Percentiles rank a stretch among this genome's conserved stretches.
Evolutionary conservation across 2,329 filamentous ascomycete species (phyloP).

Genomic region (Epichloe baconii): DNA sequence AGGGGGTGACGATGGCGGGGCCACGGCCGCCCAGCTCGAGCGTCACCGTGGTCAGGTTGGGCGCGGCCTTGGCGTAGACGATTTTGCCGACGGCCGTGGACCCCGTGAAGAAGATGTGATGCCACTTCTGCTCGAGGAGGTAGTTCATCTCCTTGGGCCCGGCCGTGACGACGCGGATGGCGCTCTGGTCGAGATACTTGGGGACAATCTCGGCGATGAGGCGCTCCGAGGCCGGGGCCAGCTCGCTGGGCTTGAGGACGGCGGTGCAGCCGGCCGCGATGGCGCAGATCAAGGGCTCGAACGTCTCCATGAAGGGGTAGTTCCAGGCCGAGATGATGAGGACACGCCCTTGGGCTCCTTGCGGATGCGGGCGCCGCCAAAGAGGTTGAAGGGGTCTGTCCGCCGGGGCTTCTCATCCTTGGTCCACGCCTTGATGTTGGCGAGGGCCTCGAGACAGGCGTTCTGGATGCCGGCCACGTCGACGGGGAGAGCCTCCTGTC

Average conservation of each 20-base stretch:
- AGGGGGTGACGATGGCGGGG: constrained; percentile 28
- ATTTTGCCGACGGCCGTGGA: constrained; percentile 23
- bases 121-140: constrained; percentile 25
- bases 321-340: constrained; percentile 35
- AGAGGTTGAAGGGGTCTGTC: constrained; percentile 16
- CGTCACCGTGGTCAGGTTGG: constrained; percentile 28
- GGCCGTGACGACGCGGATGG: constrained; percentile 23
- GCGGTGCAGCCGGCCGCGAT: constrained; percentile 28
- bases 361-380: constrained; percentile 21
- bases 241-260: constrained; percentile 32
- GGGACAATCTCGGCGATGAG: constrained; percentile 26
- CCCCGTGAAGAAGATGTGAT: constrained; percentile 34
- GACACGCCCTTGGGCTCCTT: constrained; percentile 30
- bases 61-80: constrained; percentile 27
- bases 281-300: constrained; percentile 28
- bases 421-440: constrained; percentile 27
- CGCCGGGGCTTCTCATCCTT: constrained; percentile 18
- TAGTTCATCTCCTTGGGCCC: constrained; percentile 23
- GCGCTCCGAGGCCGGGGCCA: constrained; percentile 20
- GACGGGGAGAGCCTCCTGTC: constrained; percentile 18
- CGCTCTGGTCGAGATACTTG: constrained; percentile 27
- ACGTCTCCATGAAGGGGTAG: constrained; percentile 25
- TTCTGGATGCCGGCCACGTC: constrained; percentile 20
- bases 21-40: constrained; percentile 33
- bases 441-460: constrained; percentile 24